Percentiles rank a stretch among this genome's conserved stretches.
Conservation (phyloP, 2,329 filamentous ascomycete species). For the Bertia moriformis region DNA sequence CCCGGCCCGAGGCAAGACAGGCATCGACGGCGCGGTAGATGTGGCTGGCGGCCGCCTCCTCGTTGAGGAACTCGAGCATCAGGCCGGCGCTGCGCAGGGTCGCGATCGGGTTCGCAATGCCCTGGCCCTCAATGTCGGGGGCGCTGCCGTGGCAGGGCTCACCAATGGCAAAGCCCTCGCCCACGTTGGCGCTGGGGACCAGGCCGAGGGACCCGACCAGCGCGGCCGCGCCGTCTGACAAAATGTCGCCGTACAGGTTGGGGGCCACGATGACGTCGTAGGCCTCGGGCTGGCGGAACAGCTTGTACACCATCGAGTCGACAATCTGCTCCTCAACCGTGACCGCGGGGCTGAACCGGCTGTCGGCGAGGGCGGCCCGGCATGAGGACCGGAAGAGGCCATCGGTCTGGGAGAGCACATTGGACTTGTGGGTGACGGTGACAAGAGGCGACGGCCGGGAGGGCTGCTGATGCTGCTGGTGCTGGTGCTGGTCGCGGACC, state of each 20-base stretch:
- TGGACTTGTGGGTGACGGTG: conserved; percentile 96
- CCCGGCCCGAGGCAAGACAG: conserved; percentile 69
- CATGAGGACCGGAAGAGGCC: conserved; percentile 80
- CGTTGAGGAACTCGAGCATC: conserved; percentile 90
- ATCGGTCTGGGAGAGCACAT: conserved; percentile 91
- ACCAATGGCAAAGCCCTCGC: conserved; percentile 84
- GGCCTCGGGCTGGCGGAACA: conserved; percentile 84
- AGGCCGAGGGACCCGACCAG: conserved; percentile 84
- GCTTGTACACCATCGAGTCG: conserved; percentile 98
- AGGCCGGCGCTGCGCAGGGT: conserved; percentile 80
- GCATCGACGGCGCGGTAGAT: conserved; percentile 88
- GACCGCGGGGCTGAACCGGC: conserved; percentile 50
- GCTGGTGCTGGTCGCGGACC: conserved; percentile 56
- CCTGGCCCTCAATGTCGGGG: conserved; percentile 84
- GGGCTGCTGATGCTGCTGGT: conserved; percentile 33
- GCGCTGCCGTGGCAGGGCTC: conserved; percentile 96
- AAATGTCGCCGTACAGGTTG: conserved; percentile 92
- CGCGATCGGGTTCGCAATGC: conserved; percentile 91
- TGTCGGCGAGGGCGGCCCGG: conserved; percentile 53
- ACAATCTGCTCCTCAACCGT: conserved; percentile 92
- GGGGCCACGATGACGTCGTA: conserved; percentile 98
- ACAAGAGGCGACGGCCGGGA: conserved; percentile 60
- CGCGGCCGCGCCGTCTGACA: conserved; percentile 88
- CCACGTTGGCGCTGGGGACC: conserved; percentile 89
- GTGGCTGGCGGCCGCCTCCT: conserved; percentile 71